phyloP scores from a whole-genome alignment of 2,329 filamentous ascomycete species.

The Ophiosphaerella herpotricha region DNA sequence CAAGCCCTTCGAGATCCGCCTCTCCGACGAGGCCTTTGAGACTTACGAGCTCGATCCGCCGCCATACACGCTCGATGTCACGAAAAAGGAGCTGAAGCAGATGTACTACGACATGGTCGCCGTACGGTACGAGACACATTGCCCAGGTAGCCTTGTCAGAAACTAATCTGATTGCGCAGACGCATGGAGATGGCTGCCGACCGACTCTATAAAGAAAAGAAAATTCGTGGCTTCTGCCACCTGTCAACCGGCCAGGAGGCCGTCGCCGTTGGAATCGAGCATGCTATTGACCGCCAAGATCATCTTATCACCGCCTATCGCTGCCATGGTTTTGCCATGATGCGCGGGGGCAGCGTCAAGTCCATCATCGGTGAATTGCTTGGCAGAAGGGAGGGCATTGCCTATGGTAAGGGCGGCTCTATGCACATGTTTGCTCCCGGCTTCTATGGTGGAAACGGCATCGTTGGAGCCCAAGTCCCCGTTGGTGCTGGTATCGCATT shows the following conservation, averaged over 20 bases:
- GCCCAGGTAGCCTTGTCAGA: neutral
- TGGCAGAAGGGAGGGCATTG: conserved; percentile 92
- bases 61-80: conserved; percentile 87
- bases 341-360: conserved; percentile 78
- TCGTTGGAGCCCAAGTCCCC: conserved; percentile 97
- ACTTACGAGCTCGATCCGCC: conserved; percentile 98
- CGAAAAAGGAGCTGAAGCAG: conserved; percentile 97
- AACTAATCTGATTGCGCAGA: conserved; percentile 55
- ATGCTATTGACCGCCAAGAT: conserved; percentile 88
- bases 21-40: conserved; percentile 99
- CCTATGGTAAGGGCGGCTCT: conserved; percentile 97
- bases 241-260: conserved; percentile 97
- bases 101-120: conserved; percentile 99
- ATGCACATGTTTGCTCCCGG: conserved; percentile 99
- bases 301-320: conserved; percentile 98
- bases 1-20: conserved; percentile 85
- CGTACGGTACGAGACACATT: conserved; percentile 70
- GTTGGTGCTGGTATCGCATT: conserved; percentile 96
- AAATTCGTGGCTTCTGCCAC: conserved; percentile 99
- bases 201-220: conserved; percentile 99
- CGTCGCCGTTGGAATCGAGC: conserved; percentile 94
- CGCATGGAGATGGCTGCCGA: conserved; percentile 99
- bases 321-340: conserved; percentile 97
- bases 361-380: conserved; percentile 49
- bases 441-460: conserved; percentile 99